Conservation (phyloP, 805 yeast genomes). For the Candida maris region DNA sequence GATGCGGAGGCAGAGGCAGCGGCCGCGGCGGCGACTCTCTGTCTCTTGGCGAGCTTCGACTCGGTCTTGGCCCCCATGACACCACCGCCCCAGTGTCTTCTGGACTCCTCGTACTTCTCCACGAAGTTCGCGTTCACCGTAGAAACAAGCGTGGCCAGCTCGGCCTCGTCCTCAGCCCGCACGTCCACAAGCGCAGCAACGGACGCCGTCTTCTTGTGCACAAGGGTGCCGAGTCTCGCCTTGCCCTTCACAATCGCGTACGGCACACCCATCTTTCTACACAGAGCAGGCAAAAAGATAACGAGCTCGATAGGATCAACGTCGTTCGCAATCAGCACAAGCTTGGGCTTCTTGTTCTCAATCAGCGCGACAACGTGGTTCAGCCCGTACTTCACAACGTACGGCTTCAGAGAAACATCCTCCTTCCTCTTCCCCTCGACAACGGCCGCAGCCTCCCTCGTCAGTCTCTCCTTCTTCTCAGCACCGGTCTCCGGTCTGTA, state of each 20-base stretch:
- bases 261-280: constrained; percentile 98
- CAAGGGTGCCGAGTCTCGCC: constrained; percentile 95
- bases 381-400: constrained; percentile 92
- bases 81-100: constrained; percentile 99
- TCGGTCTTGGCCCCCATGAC: constrained; percentile 88
- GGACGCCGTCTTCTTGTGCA: constrained; percentile 93
- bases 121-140: constrained; percentile 87
- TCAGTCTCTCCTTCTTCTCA: constrained; percentile 96
- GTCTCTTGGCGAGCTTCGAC: constrained; percentile 74
- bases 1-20: neutral
- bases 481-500: constrained; percentile 95
- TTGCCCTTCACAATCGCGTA: constrained; percentile 95
- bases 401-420: constrained; percentile 94
- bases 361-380: constrained; percentile 94
- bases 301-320: constrained; percentile 98
- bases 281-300: constrained; percentile 92
- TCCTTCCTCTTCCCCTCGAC: constrained; percentile 96
- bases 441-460: constrained; percentile 96
- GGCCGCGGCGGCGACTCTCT: constrained; percentile 16
- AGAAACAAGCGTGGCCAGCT: constrained; percentile 84
- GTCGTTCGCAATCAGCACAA: constrained; percentile 93
- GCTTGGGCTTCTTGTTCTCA: constrained; percentile 96
- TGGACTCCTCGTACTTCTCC: constrained; percentile 88
- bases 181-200: constrained; percentile 96
- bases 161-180: constrained; percentile 86